These are phyloP conservation scores for Nematocida sp. DNA, from an alignment of 371 early-diverging fungal species.

Conservation along the genomic window DNA sequence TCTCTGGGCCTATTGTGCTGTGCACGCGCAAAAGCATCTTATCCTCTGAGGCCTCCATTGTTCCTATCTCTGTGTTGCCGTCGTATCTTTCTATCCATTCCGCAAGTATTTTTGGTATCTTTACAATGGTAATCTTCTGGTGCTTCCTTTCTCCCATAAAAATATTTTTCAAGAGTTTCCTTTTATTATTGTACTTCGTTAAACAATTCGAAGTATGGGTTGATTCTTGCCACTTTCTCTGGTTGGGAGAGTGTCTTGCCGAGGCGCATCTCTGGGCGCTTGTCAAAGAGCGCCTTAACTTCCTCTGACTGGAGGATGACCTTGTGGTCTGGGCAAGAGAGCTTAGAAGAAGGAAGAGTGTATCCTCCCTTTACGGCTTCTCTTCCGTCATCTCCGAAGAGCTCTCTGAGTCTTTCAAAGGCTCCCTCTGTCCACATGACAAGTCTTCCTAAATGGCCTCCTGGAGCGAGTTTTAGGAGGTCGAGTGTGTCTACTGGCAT, in stretches of 20 bases:
- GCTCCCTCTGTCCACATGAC: constrained; percentile 97
- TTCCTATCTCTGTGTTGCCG: constrained; percentile 24
- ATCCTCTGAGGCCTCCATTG: constrained; percentile 10
- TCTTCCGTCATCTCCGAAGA: constrained; percentile 82
- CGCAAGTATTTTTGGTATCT: constrained; percentile 37
- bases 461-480: constrained; percentile 95
- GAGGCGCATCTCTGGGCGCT: constrained; percentile 7
- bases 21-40: constrained; percentile 7
- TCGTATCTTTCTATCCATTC: constrained; percentile 35
- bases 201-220: constrained; percentile 52
- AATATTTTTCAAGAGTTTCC: background rate
- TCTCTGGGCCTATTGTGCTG: constrained; percentile 22
- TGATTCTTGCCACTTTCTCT: constrained; percentile 20
- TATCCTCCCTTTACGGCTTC: constrained; percentile 67
- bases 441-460: constrained; percentile 98
- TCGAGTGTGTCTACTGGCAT: constrained; percentile 79
- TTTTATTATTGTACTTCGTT: background rate
- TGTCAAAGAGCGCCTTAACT: constrained; percentile 43
- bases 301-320: constrained; percentile 37
- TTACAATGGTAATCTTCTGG: constrained; percentile 38
- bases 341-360: constrained; percentile 33
- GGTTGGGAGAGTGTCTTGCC: constrained; percentile 16
- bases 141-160: constrained; percentile 57
- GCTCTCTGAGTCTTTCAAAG: constrained; percentile 81
- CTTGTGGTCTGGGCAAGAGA: constrained; percentile 37